A percentile compares a stretch with the other conserved stretches of the same genome.
Evolutionary conservation across 2,329 filamentous ascomycete species (phyloP).

Genomic region (Thelonectria rubi): DNA sequence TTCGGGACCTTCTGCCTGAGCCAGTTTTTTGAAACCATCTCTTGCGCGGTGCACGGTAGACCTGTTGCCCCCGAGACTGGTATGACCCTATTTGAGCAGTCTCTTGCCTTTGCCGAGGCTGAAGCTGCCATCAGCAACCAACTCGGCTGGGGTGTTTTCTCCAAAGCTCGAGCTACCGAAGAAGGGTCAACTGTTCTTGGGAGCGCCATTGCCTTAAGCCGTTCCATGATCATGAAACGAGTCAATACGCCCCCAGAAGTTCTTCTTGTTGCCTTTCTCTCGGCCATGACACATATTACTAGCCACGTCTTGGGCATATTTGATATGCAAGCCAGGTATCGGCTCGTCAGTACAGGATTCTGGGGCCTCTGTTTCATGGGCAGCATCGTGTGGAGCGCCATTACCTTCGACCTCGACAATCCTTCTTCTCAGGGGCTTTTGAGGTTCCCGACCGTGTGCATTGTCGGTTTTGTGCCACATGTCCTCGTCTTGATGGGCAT

Average conservation of each 20-base stretch:
- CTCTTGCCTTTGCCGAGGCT: conserved; percentile 93
- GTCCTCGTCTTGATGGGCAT: conserved; percentile 88
- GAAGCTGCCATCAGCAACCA: conserved; percentile 87
- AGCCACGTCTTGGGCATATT: conserved; percentile 86
- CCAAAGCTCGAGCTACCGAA: conserved; percentile 54
- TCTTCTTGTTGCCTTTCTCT: conserved; percentile 86
- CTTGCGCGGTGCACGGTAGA: conserved; percentile 86
- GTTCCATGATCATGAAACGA: conserved; percentile 75
- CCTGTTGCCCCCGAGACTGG: conserved; percentile 85
- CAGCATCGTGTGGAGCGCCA: conserved; percentile 80
- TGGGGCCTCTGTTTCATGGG: conserved; percentile 93
- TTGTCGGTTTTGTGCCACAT: conserved; percentile 94
- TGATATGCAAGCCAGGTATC: conserved; percentile 78
- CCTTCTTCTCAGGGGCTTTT: conserved; percentile 72
- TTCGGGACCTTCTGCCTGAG: conserved; percentile 77
- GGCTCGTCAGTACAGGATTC: conserved; percentile 86
- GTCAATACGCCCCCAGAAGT: conserved; percentile 93
- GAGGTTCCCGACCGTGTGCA: conserved; percentile 91
- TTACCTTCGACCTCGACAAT: conserved; percentile 69
- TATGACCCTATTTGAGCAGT: conserved; percentile 97
- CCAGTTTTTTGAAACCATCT: conserved; percentile 88
- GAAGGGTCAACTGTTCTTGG: conserved; percentile 34
- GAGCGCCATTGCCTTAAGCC: conserved; percentile 59
- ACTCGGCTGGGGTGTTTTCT: conserved; percentile 74
- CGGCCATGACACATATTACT: conserved; percentile 85